These are phyloP conservation scores for Penicillium angulare DNA, from an alignment of 495 filamentous ascomycete genomes.

Conservation along the genomic window DNA sequence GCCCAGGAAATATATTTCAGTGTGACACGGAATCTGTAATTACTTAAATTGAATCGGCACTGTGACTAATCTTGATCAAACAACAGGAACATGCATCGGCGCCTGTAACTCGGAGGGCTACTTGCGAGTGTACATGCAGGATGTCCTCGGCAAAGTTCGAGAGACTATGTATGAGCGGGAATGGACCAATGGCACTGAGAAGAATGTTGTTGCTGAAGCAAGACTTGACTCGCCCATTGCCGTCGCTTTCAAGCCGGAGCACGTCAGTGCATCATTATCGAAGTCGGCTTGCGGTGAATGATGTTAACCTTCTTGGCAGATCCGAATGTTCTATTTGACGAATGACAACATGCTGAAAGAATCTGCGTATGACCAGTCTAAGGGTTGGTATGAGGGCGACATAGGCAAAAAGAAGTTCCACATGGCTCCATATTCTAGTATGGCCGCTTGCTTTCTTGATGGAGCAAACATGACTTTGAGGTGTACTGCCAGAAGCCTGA, in stretches of 20 bases:
- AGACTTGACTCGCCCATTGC: conserved; percentile 10
- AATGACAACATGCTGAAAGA: conserved; percentile 10
- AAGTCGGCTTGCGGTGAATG: not conserved
- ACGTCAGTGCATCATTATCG: conserved; percentile 1
- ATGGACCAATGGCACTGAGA: conserved; percentile 14
- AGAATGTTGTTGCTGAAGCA: conserved; percentile 7
- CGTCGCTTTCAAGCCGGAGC: conserved; percentile 2
- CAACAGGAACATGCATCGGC: conserved; percentile 9
- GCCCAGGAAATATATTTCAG: not conserved
- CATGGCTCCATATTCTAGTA: conserved; percentile 13
- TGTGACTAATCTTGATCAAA: not conserved
- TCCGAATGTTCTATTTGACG: conserved; percentile 10
- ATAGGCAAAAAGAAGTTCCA: conserved; percentile 3
- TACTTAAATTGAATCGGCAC: no score
- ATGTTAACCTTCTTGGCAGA: not conserved
- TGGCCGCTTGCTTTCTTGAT: conserved; percentile 5
- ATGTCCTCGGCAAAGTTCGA: conserved; percentile 10
- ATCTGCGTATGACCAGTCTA: conserved; percentile 2
- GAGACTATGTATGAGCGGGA: conserved; percentile 8
- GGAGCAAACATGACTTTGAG: conserved; percentile 7
- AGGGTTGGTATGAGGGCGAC: conserved; percentile 12
- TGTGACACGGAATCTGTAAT: not conserved
- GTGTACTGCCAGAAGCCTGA: conserved; percentile 16
- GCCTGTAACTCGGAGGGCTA: conserved; percentile 10
- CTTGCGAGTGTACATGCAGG: conserved; percentile 18